phyloP scores from a whole-genome alignment of 2,329 filamentous ascomycete species.

The Fusarium tanahbumbuense region DNA sequence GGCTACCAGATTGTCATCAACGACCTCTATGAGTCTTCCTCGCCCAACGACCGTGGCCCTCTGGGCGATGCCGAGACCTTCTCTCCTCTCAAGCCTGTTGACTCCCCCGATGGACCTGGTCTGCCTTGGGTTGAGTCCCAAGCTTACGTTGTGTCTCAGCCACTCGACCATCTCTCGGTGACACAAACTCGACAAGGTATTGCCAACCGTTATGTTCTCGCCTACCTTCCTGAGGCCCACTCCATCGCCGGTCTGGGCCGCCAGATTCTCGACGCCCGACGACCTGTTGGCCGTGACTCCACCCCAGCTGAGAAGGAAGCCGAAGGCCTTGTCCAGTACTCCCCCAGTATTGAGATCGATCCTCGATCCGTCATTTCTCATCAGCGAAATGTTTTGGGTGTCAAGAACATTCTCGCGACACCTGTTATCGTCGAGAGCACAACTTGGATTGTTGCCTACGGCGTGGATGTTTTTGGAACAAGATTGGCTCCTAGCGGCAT shows the following conservation, averaged over 20 bases:
- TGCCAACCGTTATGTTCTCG: conserved; percentile 83
- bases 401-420: conserved; percentile 77
- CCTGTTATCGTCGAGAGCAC: conserved; percentile 92
- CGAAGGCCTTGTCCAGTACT: conserved; percentile 84
- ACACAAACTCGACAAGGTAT: conserved; percentile 95
- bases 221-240: conserved; percentile 77
- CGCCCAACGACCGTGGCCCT: conserved; percentile 85
- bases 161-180: conserved; percentile 83
- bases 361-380: conserved; percentile 85
- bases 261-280: conserved; percentile 82
- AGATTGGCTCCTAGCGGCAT: conserved; percentile 86
- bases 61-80: conserved; percentile 77
- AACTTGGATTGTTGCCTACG: conserved; percentile 87
- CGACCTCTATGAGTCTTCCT: conserved; percentile 89
- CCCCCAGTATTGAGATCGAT: conserved; percentile 83
- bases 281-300: conserved; percentile 86
- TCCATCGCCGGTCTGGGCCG: conserved; percentile 84
- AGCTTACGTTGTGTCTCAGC: conserved; percentile 81
- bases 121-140: conserved; percentile 83
- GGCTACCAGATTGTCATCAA: conserved; percentile 88
- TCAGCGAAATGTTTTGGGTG: conserved; percentile 81
- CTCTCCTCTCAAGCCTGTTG: conserved; percentile 78
- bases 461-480: conserved; percentile 88
- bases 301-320: conserved; percentile 79
- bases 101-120: conserved; percentile 64